These are phyloP conservation scores for Gastrolobium bilobum DNA, from an alignment of 306 rosid species.

Conservation along the genomic window DNA sequence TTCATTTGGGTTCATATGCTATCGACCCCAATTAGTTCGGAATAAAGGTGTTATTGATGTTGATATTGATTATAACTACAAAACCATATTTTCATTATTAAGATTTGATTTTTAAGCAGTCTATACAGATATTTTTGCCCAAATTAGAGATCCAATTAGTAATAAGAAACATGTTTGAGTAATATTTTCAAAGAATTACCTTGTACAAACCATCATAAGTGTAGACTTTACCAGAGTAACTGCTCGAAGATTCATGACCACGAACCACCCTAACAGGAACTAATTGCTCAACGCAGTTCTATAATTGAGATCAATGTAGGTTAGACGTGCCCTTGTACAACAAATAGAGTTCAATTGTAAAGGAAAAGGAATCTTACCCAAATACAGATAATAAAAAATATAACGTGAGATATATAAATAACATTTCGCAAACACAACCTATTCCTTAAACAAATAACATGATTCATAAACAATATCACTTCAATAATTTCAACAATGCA, in stretches of 20 bases:
- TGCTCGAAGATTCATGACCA: slow-evolving; percentile 78
- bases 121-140: neutral
- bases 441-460: no score
- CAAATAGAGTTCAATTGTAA: neutral
- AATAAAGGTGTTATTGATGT: no score
- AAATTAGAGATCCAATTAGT: neutral
- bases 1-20: no score
- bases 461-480: no score
- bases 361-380: neutral
- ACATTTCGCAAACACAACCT: no score
- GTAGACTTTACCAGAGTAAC: slow-evolving; percentile 86
- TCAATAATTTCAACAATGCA: no score
- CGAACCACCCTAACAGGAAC: slow-evolving; percentile 92
- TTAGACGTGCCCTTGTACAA: slow-evolving; percentile 36
- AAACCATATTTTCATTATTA: slow-evolving; percentile 2
- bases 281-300: slow-evolving; percentile 80
- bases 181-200: slow-evolving; percentile 57
- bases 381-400: neutral
- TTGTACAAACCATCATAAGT: slow-evolving; percentile 97
- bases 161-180: neutral
- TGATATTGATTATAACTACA: no score
- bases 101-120: neutral
- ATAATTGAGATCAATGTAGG: slow-evolving; percentile 48
- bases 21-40: no score
- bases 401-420: no score